phyloP scores from a whole-genome alignment of 2,329 filamentous ascomycete species.

The Emydomyces testavorans region DNA sequence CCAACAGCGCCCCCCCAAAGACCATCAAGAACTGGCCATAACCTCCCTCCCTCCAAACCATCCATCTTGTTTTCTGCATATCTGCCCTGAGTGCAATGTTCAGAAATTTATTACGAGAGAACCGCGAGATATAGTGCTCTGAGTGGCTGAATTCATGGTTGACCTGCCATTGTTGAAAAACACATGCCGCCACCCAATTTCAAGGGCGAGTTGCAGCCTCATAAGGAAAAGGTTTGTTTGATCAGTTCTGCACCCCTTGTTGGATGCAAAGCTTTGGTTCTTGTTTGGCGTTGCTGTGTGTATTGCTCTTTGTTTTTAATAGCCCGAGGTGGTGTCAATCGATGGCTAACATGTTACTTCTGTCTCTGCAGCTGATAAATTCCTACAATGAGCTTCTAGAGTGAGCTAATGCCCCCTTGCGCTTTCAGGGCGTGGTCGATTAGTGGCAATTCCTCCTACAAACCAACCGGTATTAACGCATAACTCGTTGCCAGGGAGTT shows the following conservation, averaged over 20 bases:
- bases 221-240: constrained; percentile 46
- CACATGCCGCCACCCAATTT: constrained; percentile 36
- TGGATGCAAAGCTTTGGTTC: background rate
- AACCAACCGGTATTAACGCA: constrained; percentile 13
- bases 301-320: background rate
- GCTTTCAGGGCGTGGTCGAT: background rate
- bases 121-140: background rate
- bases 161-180: constrained; percentile 16
- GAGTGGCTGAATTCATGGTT: constrained; percentile 10
- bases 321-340: too few relatives aligned
- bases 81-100: constrained; percentile 7
- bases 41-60: background rate
- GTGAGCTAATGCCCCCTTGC: constrained; percentile 44
- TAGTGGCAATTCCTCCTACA: background rate
- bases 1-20: too few relatives aligned
- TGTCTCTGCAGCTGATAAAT: constrained; percentile 62
- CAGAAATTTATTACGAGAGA: background rate
- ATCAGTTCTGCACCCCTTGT: background rate
- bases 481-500: constrained; percentile 58
- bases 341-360: constrained; percentile 10
- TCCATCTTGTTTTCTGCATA: background rate
- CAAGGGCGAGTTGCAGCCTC: constrained; percentile 45
- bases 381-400: constrained; percentile 94
- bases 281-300: background rate
- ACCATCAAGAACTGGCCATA: too few relatives aligned